A percentile compares a stretch with the other conserved stretches of the same genome.
These are phyloP conservation scores for Arachnopeziza araneosa DNA, from an alignment of 2,329 filamentous ascomycete species.

Conservation along the genomic window DNA sequence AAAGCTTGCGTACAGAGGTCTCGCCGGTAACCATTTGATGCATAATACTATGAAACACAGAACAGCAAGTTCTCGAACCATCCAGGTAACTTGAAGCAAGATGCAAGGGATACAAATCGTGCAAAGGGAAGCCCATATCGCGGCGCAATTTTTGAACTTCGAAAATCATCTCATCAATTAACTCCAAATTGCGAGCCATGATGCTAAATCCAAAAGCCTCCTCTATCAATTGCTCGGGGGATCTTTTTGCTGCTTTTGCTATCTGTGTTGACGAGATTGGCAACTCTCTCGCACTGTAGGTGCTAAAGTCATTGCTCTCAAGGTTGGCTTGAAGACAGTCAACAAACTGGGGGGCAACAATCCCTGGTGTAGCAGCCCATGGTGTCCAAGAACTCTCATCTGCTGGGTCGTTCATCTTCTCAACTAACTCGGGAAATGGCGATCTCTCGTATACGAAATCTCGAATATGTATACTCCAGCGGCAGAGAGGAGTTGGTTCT, in stretches of 20 bases:
- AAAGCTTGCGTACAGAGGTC: slow-evolving; percentile 3
- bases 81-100: slow-evolving; percentile 34
- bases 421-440: neutral
- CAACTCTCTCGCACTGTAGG: slow-evolving; percentile 9
- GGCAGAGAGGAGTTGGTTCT: neutral
- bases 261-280: slow-evolving; percentile 23
- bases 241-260: slow-evolving; percentile 16
- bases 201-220: slow-evolving; percentile 28
- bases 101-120: slow-evolving; percentile 30
- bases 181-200: slow-evolving; percentile 22
- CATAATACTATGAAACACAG: slow-evolving; percentile 11
- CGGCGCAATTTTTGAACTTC: no score
- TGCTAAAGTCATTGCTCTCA: slow-evolving; percentile 12
- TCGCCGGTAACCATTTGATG: neutral
- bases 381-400: neutral
- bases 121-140: neutral
- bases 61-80: slow-evolving; percentile 33
- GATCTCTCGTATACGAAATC: neutral
- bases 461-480: neutral
- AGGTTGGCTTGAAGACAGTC: neutral
- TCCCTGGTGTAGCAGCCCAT: neutral
- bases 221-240: slow-evolving; percentile 19
- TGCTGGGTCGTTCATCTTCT: neutral
- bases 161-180: slow-evolving; percentile 11
- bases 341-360: neutral